These are phyloP conservation scores for Flaveria trinervia DNA, from an alignment of 129 eudicot species.

Conservation along the genomic window DNA sequence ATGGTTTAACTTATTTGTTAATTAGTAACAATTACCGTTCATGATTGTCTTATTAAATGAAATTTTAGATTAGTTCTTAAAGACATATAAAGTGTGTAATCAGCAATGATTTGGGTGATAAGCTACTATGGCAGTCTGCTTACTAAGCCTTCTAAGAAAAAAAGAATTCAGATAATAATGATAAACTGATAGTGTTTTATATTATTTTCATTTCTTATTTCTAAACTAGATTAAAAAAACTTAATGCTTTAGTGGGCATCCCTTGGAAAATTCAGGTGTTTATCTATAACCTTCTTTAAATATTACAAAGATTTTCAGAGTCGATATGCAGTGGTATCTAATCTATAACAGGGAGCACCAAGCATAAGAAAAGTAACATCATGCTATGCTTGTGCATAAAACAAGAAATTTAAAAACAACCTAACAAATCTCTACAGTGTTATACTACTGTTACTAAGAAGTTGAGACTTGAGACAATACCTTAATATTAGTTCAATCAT, in stretches of 20 bases:
- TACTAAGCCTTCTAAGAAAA: background rate
- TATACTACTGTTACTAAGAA: background rate
- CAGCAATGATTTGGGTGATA: background rate
- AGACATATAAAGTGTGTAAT: background rate
- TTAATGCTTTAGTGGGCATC: background rate
- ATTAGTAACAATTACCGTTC: background rate
- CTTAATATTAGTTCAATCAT: slow-evolving; percentile 6
- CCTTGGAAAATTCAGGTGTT: background rate
- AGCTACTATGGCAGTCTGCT: background rate
- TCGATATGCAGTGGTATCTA: slow-evolving; percentile 13
- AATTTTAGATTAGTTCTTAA: background rate
- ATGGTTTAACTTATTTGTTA: background rate
- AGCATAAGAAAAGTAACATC: slow-evolving; percentile 16
- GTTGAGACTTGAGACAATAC: slow-evolving; percentile 4
- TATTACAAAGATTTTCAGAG: background rate
- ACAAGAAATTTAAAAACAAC: slow-evolving; percentile 11
- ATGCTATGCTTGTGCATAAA: slow-evolving; percentile 28
- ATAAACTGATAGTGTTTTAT: background rate
- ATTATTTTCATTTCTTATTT: too few relatives aligned
- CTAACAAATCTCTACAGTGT: slow-evolving; percentile 18
- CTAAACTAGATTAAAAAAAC: background rate
- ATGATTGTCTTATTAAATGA: background rate
- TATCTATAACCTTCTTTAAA: background rate
- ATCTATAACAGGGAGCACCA: slow-evolving; percentile 9
- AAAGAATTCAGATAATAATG: background rate